These are phyloP conservation scores for Tricharina praecox DNA, from an alignment of 495 filamentous ascomycete genomes.

Conservation along the genomic window DNA sequence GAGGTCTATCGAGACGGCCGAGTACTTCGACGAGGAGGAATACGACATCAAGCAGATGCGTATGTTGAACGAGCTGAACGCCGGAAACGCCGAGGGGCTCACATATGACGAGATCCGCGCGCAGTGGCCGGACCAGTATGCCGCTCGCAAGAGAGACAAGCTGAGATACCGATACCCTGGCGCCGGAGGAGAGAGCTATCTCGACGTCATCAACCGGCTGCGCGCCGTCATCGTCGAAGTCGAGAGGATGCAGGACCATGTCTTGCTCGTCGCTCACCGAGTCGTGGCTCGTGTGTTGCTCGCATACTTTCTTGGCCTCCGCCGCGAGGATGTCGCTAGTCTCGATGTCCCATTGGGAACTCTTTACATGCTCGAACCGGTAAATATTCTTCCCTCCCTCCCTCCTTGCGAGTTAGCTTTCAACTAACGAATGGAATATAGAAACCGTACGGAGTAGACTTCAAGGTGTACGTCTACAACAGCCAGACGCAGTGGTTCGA, in stretches of 20 bases:
- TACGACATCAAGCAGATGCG: conserved; percentile 95
- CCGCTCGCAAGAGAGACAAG: conserved; percentile 58
- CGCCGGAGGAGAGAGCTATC: conserved; percentile 84
- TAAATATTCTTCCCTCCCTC: conserved; percentile 23
- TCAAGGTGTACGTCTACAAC: conserved; percentile 85
- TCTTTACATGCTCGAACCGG: conserved; percentile 78
- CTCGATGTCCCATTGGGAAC: conserved; percentile 84
- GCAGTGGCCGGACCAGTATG: conserved; percentile 59
- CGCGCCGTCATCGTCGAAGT: conserved; percentile 93
- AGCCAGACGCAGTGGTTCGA: conserved; percentile 61
- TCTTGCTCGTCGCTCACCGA: conserved; percentile 76
- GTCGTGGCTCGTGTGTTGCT: conserved; percentile 80
- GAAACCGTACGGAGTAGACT: conserved; percentile 94
- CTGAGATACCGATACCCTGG: conserved; percentile 88
- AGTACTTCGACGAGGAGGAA: conserved; percentile 88
- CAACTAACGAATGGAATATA: conserved; percentile 12
- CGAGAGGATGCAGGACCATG: conserved; percentile 90
- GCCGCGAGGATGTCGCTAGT: conserved; percentile 75
- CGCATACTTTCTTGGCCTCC: conserved; percentile 86
- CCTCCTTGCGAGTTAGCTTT: too few relatives aligned
- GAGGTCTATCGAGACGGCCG: conserved; percentile 64
- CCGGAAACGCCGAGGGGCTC: conserved; percentile 80
- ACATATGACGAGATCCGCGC: conserved; percentile 63
- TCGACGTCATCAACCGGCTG: conserved; percentile 89
- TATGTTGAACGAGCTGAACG: conserved; percentile 93